A percentile compares a stretch with the other conserved stretches of the same genome.
These are phyloP conservation scores for Podospora didyma DNA, from an alignment of 495 filamentous ascomycete species.

Conservation along the genomic window DNA sequence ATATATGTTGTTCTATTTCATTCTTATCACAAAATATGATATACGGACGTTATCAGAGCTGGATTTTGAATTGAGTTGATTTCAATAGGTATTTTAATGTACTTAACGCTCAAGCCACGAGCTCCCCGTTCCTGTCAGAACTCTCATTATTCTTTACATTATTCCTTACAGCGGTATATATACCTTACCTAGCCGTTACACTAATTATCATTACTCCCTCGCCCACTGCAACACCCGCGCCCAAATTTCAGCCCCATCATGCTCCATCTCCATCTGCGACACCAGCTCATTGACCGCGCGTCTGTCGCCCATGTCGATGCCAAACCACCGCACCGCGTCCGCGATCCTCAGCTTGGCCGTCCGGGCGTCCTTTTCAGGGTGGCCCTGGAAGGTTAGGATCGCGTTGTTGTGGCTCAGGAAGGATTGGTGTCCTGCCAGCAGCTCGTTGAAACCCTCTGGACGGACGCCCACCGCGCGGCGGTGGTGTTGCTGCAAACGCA, in stretches of 20 bases:
- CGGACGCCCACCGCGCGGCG: constrained; percentile 32
- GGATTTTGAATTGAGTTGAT: too few species aligned
- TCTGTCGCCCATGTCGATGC: constrained; percentile 25
- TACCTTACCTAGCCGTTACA: too few species aligned
- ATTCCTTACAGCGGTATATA: too few species aligned
- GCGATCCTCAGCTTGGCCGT: constrained; percentile 36
- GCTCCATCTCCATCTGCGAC: constrained; percentile 24
- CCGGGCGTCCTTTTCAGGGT: constrained; percentile 45
- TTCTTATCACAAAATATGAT: too few species aligned
- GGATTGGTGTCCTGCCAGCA: constrained; percentile 37
- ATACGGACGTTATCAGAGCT: too few species aligned
- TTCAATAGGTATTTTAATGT: too few species aligned
- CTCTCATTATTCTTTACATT: too few species aligned
- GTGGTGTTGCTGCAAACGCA: constrained; percentile 43
- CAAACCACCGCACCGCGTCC: constrained; percentile 38
- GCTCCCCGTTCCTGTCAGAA: too few species aligned
- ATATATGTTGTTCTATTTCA: too few species aligned
- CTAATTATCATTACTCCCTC: constrained; percentile 13
- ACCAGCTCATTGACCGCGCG: constrained; percentile 16
- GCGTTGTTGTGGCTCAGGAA: constrained; percentile 38
- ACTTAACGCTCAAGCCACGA: too few species aligned
- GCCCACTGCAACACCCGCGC: constrained; percentile 40
- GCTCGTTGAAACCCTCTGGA: constrained; percentile 28
- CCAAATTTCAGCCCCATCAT: constrained; percentile 44
- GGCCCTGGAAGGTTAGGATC: constrained; percentile 46